Evolutionary conservation across 208 protist genomes (phyloP).

Genomic region (Acanthamoeba sp.): DNA sequence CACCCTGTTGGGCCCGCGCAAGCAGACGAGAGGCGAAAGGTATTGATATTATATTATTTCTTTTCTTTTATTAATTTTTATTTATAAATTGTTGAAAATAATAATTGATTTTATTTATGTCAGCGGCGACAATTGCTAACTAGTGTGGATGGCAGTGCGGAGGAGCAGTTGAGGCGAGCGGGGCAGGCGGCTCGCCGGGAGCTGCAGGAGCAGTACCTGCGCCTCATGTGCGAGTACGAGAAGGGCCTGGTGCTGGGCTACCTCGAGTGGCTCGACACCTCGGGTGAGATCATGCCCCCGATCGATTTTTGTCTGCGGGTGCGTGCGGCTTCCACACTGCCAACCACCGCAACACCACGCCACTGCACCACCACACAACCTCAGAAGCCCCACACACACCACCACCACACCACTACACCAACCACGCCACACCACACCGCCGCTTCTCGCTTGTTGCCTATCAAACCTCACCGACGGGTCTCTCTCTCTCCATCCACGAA

Average conservation of each 20-base stretch:
- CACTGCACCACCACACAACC: no score
- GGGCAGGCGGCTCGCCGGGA: slow-evolving; percentile 3
- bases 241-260: slow-evolving; percentile 18
- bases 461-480: no score
- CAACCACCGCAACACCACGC: no score
- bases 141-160: neutral
- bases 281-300: slow-evolving; percentile 19
- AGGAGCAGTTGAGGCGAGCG: neutral
- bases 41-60: neutral
- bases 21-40: neutral
- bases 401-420: no score
- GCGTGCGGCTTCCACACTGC: neutral
- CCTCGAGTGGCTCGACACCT: slow-evolving; percentile 25
- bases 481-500: no score
- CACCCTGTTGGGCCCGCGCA: slow-evolving; percentile 43
- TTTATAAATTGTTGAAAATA: no score
- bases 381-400: no score
- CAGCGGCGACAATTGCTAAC: neutral
- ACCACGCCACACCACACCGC: no score
- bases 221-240: slow-evolving; percentile 56
- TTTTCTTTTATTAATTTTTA: no score
- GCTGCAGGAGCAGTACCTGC: slow-evolving; percentile 24
- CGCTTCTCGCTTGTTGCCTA: no score
- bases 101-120: no score
- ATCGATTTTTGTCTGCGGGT: slow-evolving; percentile 27